Evolutionary conservation across 257 asterid species (phyloP), one percentile per base, ranked within the genome.

Genomic region (Cinchona pubescens): DNA sequence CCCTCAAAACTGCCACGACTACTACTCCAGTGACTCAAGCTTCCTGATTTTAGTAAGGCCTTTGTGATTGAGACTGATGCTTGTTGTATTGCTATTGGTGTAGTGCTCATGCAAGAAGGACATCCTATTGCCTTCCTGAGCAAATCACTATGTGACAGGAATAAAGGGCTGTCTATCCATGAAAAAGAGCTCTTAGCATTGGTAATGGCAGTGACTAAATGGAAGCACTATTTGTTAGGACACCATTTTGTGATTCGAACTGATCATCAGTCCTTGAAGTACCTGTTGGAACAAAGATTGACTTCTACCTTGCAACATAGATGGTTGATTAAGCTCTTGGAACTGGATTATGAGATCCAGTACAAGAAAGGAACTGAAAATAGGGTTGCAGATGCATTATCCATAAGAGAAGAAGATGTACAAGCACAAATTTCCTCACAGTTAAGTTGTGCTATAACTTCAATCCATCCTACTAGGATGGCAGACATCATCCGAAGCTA

Each of bases 371-470:
- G n/a, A 3, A 3, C 5, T 2, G n/a, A 49, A 59, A 15, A 59
- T 6, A 15, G 3, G 35, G 35, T 18, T 8, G 35, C 35, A 3
- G 65, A 25, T 25, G 65, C 65, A 1, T 3, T 60, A 0, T 60
- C 65, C 35, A 60, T 34, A 1, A 60, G 19, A 0, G 13, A 5
- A 3, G 18, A 13, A 14, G 0, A 3, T 49, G 3, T 23, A 49
- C 0, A 1, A 14, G 21, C 21, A 2, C 15, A 7, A 2, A 13
- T 0, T 3, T 13, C 0, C 21, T 15, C 7, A 3, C 6, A 3
- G 1, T 3, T 14, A 4, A 1, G 3, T 7, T 0, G 0, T 13
- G 65, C 65, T 18, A 5, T 25, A 0, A 2, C 65, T 13, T 0
- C 16, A 0, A 3, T 60, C 0, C 3, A n/a, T 1, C 65, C 35